Conservation (phyloP, 129 eudicot species). For the Ambrosia trifida region DNA sequence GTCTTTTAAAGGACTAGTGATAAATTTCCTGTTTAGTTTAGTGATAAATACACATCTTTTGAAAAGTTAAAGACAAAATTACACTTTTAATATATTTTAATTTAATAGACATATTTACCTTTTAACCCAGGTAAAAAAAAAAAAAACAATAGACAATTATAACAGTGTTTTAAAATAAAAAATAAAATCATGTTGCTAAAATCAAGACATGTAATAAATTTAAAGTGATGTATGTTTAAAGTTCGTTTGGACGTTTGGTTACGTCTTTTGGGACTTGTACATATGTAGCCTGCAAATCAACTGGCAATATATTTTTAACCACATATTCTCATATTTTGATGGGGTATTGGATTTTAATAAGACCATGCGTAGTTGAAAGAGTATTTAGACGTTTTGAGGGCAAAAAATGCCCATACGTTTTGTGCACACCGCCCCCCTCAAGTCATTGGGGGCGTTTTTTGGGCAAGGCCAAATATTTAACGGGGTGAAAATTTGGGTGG, state of each 20-base stretch:
- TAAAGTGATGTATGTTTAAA: not conserved
- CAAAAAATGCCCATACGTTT: too few species aligned
- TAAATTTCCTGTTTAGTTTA: not conserved
- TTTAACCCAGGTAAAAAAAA: not conserved
- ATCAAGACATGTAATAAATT: not conserved
- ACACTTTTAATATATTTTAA: slow-evolving; percentile 1
- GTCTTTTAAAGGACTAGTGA: not conserved
- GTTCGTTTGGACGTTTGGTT: not conserved
- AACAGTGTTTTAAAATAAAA: not conserved
- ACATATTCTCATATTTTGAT: not conserved
- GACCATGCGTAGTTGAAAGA: too few species aligned
- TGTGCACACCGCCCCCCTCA: too few species aligned
- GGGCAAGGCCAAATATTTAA: too few species aligned
- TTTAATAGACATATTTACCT: not conserved
- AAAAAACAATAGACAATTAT: not conserved
- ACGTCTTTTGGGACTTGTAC: not conserved
- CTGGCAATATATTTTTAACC: not conserved
- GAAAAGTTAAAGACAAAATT: not conserved
- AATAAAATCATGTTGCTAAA: not conserved
- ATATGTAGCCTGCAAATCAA: not conserved
- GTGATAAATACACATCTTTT: not conserved
- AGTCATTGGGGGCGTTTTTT: too few species aligned
- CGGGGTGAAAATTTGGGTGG: too few species aligned
- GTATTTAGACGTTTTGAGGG: too few species aligned
- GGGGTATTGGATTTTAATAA: too few species aligned